Evolutionary conservation across 768 basidiomycete genomes (phyloP).

Genomic region (Leccinum disarticulatum): DNA sequence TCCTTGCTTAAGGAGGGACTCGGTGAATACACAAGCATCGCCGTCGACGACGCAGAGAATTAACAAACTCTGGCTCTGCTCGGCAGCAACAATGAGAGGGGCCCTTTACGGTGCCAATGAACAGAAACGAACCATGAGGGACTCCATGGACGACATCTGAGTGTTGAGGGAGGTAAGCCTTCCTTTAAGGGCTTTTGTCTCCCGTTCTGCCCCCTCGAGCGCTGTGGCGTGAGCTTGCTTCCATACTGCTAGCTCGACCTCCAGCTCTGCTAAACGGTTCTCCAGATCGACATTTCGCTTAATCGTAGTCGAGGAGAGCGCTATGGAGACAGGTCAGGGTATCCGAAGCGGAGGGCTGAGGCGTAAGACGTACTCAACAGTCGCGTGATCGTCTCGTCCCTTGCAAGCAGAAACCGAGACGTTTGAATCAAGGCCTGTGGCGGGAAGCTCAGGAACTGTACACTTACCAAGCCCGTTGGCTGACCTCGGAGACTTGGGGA

Average conservation of each 20-base stretch:
- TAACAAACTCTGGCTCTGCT: conserved; percentile 62
- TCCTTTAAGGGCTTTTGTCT: conserved; percentile 65
- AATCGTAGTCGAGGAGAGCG: conserved; percentile 61
- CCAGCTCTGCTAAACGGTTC: conserved; percentile 62
- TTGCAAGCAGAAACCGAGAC: conserved; percentile 30
- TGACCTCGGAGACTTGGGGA: conserved; percentile 59
- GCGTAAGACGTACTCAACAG: conserved; percentile 50
- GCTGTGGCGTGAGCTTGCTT: conserved; percentile 67
- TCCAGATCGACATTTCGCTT: conserved; percentile 65
- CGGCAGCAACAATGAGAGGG: conserved; percentile 5
- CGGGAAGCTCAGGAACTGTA: conserved; percentile 10
- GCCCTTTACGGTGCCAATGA: background rate
- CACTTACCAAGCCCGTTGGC: conserved; percentile 65
- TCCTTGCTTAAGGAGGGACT: conserved; percentile 58
- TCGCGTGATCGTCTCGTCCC: conserved; percentile 67
- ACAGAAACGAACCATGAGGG: conserved; percentile 39
- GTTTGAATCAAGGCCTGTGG: conserved; percentile 19
- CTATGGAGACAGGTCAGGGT: conserved; percentile 36
- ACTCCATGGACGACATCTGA: conserved; percentile 60
- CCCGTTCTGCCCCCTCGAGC: conserved; percentile 61
- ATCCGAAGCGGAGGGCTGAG: conserved; percentile 1
- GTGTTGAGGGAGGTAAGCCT: conserved; percentile 62
- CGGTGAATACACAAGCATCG: conserved; percentile 65
- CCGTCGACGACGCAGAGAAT: conserved; percentile 77
- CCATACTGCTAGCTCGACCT: conserved; percentile 68